Evolutionary conservation across 257 asterid genomes (phyloP).

Genomic region (Solanum chiquidenum): DNA sequence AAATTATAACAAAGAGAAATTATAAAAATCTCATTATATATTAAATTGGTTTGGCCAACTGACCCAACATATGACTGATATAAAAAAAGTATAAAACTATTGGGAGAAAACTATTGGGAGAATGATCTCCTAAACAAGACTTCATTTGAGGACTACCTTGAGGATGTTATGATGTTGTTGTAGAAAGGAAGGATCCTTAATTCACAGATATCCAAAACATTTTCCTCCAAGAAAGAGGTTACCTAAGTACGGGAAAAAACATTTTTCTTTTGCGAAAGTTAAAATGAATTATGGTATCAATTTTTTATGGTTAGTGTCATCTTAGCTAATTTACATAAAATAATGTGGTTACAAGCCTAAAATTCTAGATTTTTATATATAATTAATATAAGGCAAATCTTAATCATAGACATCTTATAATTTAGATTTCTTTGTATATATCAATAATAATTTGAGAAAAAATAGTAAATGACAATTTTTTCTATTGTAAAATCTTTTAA

Average conservation of each 20-base stretch:
- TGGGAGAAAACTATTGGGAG: not conserved
- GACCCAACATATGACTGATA: not conserved
- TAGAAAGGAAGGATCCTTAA: not conserved
- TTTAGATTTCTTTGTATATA: not conserved
- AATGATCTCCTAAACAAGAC: not conserved
- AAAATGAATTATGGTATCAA: not conserved
- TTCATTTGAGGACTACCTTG: not conserved
- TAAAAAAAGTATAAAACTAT: not conserved
- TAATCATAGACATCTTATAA: not conserved
- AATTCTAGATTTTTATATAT: not conserved
- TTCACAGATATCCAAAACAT: not conserved
- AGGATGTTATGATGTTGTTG: not conserved
- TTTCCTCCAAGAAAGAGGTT: not conserved
- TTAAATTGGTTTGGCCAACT: not conserved
- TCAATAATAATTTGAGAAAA: too few species aligned
- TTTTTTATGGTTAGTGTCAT: not conserved
- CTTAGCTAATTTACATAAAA: not conserved
- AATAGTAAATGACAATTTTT: not conserved
- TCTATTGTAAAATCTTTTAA: not conserved
- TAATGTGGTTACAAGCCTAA: not conserved
- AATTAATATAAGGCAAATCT: not conserved
- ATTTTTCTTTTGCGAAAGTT: not conserved
- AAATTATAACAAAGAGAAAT: not conserved
- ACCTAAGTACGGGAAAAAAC: not conserved
- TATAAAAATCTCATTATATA: not conserved